phyloP scores from a whole-genome alignment of 2,329 filamentous ascomycete species.

The Nemania diffusa region DNA sequence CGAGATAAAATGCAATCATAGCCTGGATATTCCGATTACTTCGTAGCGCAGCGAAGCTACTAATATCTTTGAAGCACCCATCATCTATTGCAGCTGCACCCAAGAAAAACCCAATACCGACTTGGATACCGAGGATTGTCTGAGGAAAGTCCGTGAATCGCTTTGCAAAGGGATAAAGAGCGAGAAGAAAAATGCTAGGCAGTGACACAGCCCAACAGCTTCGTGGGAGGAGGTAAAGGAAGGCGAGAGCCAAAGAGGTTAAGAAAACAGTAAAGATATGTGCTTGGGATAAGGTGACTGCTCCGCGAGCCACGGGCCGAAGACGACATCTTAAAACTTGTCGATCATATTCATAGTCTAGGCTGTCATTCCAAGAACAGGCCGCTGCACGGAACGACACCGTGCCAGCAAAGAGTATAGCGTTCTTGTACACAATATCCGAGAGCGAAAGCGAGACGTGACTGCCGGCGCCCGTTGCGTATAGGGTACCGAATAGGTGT shows the following conservation, averaged over 20 bases:
- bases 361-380: conserved; percentile 65
- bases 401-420: not conserved
- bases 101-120: not conserved
- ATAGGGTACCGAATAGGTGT: conserved; percentile 10
- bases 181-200: not conserved
- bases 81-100: not conserved
- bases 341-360: conserved; percentile 64
- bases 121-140: not conserved
- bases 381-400: conserved; percentile 59
- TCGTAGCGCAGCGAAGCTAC: too few relatives aligned
- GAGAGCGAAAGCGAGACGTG: too few relatives aligned
- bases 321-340: conserved; percentile 60
- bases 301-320: conserved; percentile 61
- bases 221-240: not conserved
- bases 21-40: not conserved
- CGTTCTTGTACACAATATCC: not conserved
- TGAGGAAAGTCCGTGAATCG: conserved; percentile 6
- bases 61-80: too few relatives aligned
- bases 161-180: conserved; percentile 10
- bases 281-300: conserved; percentile 47
- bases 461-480: not conserved
- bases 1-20: conserved; percentile 4
- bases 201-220: not conserved
- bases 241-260: not conserved
- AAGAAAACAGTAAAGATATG: conserved; percentile 27